Base-by-base conservation (phyloP, 2,329 filamentous ascomycete species). In the Epichloe elymi region DNA sequence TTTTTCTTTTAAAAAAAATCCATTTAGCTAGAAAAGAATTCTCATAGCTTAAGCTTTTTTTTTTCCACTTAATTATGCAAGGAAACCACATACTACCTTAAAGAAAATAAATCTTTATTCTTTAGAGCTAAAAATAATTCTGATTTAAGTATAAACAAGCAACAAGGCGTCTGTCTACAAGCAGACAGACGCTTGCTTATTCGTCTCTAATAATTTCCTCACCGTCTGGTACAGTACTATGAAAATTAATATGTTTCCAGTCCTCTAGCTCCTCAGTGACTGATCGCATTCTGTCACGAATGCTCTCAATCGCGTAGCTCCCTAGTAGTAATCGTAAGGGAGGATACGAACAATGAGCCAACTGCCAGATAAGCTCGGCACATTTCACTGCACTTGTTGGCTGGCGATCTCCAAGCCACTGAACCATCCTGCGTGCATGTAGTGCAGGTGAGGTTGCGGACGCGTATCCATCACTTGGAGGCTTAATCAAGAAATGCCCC, bases 251-350 rank as follows among this genome's bases (percentile, higher is more conserved):
- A 63, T 91, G 84, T 61, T 90, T 93, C 88, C 88, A 95, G 63
- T 94, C 88, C 68, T 94, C 88, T 57, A 94, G 79, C 71, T 98
- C 93, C 67, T 97, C 93, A 12, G 90, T 96, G 40, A 97, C 88
- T 54, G 86, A 91, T 57, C 88, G 79, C 61, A 97, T 69, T 19
- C 91, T 77, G 69, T 98, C 93, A 15, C 93, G 75, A 48, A 97
- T 94, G 65, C 90, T 96, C 66, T 98, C 91, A 38, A 97, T 91
- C 1, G 93, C 91, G 69, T 95, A 97, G 57, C 83, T 94, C 0
- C 93, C 93, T 23, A 97, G 68, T n/a, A 96, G 71, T 53, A 98
- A 69, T 36, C 93, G 73, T 56, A 97, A 66, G 0, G 93, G 93
- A 47, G 93, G 93, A 64, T 89, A 96, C n/a, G 82, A 85, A 69